Evolutionary conservation across 1,139 yeast genomes (phyloP).

Genomic region (Tardiomyces blankii): DNA sequence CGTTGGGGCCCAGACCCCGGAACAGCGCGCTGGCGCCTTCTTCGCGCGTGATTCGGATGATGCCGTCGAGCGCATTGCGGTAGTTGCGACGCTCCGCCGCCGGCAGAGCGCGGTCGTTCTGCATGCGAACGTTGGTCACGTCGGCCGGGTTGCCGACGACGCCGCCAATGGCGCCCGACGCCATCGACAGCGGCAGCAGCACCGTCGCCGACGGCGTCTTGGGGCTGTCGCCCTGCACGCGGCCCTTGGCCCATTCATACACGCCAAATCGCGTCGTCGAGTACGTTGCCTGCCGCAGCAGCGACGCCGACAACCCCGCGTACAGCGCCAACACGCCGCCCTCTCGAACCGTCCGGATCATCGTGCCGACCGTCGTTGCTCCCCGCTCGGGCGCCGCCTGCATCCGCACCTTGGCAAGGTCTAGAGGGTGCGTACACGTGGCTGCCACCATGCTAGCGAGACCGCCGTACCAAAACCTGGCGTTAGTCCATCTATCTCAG

Average conservation of each 20-base stretch:
- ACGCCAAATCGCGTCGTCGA: constrained; percentile 80
- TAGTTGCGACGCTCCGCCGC: constrained; percentile 58
- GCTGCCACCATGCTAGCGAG: constrained; percentile 33
- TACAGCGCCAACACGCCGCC: constrained; percentile 66
- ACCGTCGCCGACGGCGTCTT: constrained; percentile 34
- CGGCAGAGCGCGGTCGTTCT: constrained; percentile 70
- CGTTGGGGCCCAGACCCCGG: constrained; percentile 69
- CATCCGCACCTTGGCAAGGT: constrained; percentile 73
- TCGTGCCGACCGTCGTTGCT: constrained; percentile 53
- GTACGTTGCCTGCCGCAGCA: constrained; percentile 79
- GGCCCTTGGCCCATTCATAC: constrained; percentile 63
- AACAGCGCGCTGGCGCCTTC: constrained; percentile 56
- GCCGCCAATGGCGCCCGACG: constrained; percentile 78
- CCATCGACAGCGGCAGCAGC: constrained; percentile 68
- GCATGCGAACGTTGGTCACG: constrained; percentile 84
- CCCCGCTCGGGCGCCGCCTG: constrained; percentile 56
- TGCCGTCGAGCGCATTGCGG: constrained; percentile 69
- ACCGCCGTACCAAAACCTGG: constrained; percentile 22
- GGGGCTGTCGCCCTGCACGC: constrained; percentile 23
- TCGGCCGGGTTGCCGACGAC: constrained; percentile 83
- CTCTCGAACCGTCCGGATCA: constrained; percentile 43
- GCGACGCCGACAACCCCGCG: constrained; percentile 72
- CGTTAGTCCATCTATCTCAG: too few relatives aligned
- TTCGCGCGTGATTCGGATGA: constrained; percentile 43
- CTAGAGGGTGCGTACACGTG: constrained; percentile 51